These are phyloP conservation scores for Lepraria neglecta DNA, from an alignment of 495 filamentous ascomycete genomes.

Conservation along the genomic window DNA sequence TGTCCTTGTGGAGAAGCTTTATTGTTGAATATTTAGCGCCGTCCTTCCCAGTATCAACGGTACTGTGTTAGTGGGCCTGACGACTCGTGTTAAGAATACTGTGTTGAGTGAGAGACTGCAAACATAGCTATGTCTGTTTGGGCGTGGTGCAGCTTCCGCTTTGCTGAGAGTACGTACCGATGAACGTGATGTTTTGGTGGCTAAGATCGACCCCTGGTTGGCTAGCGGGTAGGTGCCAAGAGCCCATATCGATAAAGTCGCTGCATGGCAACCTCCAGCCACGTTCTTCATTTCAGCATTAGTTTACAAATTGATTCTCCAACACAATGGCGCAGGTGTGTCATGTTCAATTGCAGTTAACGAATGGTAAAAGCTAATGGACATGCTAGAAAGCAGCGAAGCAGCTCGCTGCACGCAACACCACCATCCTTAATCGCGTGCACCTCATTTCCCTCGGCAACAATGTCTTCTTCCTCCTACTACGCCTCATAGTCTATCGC, in stretches of 20 bases:
- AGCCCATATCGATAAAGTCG: constrained; percentile 7
- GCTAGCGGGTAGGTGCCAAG: constrained; percentile 12
- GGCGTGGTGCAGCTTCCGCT: not conserved
- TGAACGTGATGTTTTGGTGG: constrained; percentile 22
- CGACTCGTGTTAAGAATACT: not conserved
- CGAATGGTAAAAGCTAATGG: not conserved
- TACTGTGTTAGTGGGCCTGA: not conserved
- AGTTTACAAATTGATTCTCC: not conserved
- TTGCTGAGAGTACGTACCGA: not conserved
- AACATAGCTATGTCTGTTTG: constrained; percentile 6
- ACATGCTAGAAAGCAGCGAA: constrained; percentile 79
- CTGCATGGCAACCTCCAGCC: constrained; percentile 17
- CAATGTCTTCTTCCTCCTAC: constrained; percentile 66
- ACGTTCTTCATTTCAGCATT: not conserved
- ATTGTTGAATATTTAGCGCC: constrained; percentile 8
- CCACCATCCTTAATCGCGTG: constrained; percentile 63
- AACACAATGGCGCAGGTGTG: constrained; percentile 14
- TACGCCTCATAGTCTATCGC: constrained; percentile 59
- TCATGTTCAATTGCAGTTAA: not conserved
- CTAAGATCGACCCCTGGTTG: constrained; percentile 6
- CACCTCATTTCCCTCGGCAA: constrained; percentile 65
- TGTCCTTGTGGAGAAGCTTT: constrained; percentile 6
- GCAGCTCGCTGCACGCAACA: constrained; percentile 77
- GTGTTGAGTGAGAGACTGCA: constrained; percentile 2
- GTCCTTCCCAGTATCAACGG: not conserved